Percentiles rank a stretch among this genome's conserved stretches.
Conservation (phyloP, 495 filamentous ascomycete genomes). For the Cercophora scortea region DNA sequence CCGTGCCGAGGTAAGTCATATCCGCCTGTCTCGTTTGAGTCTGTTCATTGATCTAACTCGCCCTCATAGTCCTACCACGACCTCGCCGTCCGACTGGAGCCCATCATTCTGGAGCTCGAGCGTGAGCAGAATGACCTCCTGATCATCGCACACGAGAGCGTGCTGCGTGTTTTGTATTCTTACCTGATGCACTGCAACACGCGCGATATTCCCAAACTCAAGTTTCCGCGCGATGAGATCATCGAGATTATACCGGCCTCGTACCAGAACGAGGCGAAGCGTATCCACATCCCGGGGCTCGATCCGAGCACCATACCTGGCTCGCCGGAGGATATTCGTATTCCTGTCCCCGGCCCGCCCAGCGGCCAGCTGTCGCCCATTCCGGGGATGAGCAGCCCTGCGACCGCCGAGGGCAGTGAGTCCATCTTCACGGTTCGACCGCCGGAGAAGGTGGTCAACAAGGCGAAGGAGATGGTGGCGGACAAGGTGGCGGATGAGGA, state of each 20-base stretch:
- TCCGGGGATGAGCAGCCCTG: slow-evolving; percentile 25
- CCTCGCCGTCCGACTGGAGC: slow-evolving; percentile 93
- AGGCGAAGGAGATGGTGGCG: slow-evolving; percentile 32
- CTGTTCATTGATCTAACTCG: slow-evolving; percentile 9
- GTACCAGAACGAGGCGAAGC: slow-evolving; percentile 90
- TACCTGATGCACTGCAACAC: slow-evolving; percentile 99
- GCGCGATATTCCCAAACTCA: slow-evolving; percentile 86
- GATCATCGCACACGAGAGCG: slow-evolving; percentile 96
- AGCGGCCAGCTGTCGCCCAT: slow-evolving; percentile 21
- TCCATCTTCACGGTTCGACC: slow-evolving; percentile 19
- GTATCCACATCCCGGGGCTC: slow-evolving; percentile 56
- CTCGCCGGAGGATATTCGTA: slow-evolving; percentile 76
- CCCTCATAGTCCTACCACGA: slow-evolving; percentile 85
- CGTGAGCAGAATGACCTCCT: slow-evolving; percentile 94
- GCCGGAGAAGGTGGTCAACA: slow-evolving; percentile 39
- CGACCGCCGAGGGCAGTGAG: neutral
- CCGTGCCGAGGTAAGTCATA: slow-evolving; percentile 68
- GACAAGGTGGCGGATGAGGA: slow-evolving; percentile 43
- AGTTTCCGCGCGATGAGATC: slow-evolving; percentile 93
- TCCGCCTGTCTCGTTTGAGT: neutral
- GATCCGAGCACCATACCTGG: slow-evolving; percentile 46
- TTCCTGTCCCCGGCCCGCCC: slow-evolving; percentile 55
- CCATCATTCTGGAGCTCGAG: slow-evolving; percentile 95
- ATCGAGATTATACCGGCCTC: slow-evolving; percentile 97
- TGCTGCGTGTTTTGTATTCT: slow-evolving; percentile 90